Evolutionary conservation across 2,329 filamentous ascomycete species (phyloP), one percentile per base, ranked within the genome.

Genomic region (Aureobasidium sp.): DNA sequence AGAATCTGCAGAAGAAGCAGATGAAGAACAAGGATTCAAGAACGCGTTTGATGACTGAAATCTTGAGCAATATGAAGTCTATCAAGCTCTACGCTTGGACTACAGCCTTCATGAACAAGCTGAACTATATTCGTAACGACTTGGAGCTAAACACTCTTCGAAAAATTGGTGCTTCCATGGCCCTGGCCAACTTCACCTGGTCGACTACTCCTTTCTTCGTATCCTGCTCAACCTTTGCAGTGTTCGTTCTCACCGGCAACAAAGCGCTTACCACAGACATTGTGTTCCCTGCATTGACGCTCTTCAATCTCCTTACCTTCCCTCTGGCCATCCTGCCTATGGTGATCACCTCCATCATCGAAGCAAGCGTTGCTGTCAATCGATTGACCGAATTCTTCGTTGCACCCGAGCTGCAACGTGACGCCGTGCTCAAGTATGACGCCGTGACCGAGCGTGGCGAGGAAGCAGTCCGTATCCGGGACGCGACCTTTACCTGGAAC

Each of bases 11-110:
- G 73, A 95, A 97, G 76, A 82, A 87, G 66, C 94, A 99, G 78
- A 99, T 99, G 94, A 96, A 95, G 80, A 97, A 97, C 79, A 99
- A 99, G 78, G 94, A 99, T 70, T 84, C 91, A 42, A 86, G 94
- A 71, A 96, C 92, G 51, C 86, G 93, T 55, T 78, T 99, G 63
- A 97, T 97, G 81, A 95, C 93, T 7, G 94, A 99, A 75, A 99
- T 99, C 67, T 81, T 99, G 71, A 97, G 95, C 80, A 97, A 97
- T 77, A 99, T 99, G 90, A 99, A 99, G 80, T 96, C 91, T 72
- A 81, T 99, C 79, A 99, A 99, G 78, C 84, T 99, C 22, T 99
- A 97, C 73, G 94, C 94, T 34, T 99, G 94, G 94, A 93, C 92
- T 36, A 88, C 87, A 34, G 93, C 94, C 15, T 99, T 99, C 73